Conservation (phyloP, 2,329 filamentous ascomycete genomes). For the Huntiella omanensis region DNA sequence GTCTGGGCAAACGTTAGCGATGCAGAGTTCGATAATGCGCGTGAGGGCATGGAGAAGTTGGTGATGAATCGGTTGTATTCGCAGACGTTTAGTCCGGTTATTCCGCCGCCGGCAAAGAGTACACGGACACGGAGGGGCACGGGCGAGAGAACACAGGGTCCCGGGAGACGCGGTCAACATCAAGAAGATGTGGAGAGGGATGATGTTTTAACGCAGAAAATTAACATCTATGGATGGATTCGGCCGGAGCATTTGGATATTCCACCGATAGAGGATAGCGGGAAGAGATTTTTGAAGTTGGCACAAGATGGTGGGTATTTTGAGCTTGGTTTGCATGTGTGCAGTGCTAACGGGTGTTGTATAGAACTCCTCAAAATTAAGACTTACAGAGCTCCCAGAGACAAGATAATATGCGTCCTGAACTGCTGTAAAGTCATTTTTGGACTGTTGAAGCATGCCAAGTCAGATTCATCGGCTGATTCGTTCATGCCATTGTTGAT, state of each 20-base stretch:
- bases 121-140: conserved; percentile 40
- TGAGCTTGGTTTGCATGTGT: background rate
- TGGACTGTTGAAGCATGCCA: conserved; percentile 76
- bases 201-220: conserved; percentile 89
- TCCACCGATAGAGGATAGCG: conserved; percentile 63
- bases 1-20: conserved; percentile 94
- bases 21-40: conserved; percentile 92
- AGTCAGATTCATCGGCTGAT: conserved; percentile 87
- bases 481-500: conserved; percentile 91
- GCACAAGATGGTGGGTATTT: conserved; percentile 52
- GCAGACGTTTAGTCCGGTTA: conserved; percentile 91
- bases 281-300: conserved; percentile 68
- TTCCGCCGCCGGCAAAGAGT: conserved; percentile 53
- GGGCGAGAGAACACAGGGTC: conserved; percentile 49
- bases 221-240: conserved; percentile 92
- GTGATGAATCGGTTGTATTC: conserved; percentile 96
- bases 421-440: conserved; percentile 99
- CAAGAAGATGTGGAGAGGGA: conserved; percentile 96
- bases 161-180: conserved; percentile 82
- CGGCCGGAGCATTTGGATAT: conserved; percentile 88
- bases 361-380: conserved; percentile 87
- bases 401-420: conserved; percentile 95
- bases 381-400: conserved; percentile 85
- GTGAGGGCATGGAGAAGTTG: conserved; percentile 97
- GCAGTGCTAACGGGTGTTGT: conserved; percentile 8